These are phyloP conservation scores for Tulasnella sp. DNA, from an alignment of 768 basidiomycete genomes.

Conservation along the genomic window DNA sequence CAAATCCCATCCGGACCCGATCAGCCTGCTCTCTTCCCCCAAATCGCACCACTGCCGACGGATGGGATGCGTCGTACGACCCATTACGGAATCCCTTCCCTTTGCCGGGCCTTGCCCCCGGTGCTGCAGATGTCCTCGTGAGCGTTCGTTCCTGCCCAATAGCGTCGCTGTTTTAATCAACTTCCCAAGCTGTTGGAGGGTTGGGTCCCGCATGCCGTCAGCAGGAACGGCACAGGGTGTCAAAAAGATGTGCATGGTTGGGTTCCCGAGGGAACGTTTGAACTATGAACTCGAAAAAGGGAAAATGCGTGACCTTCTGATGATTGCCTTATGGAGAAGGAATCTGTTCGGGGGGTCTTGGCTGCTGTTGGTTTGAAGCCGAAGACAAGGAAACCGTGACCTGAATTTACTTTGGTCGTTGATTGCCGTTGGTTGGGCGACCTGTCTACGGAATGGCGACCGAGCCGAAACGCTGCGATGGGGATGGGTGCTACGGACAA, in stretches of 20 bases:
- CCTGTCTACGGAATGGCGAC: background rate
- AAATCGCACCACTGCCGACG: background rate
- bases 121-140: background rate
- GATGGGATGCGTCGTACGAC: slow-evolving; percentile 1
- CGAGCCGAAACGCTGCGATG: slow-evolving; percentile 1
- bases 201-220: background rate
- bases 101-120: background rate
- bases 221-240: background rate
- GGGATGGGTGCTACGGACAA: background rate
- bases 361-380: background rate
- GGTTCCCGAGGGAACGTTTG: background rate
- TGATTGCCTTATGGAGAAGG: background rate
- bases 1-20: background rate
- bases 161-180: slow-evolving; percentile 1
- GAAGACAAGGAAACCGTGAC: background rate
- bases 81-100: slow-evolving; percentile 5
- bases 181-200: background rate
- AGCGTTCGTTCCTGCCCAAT: background rate
- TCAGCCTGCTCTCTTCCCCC: no score
- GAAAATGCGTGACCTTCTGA: background rate
- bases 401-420: background rate
- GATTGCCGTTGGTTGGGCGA: background rate
- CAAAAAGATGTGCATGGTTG: no score
- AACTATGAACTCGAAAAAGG: background rate
- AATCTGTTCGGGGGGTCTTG: background rate